Evolutionary conservation across 176 grass and related monocot genomes (phyloP), one percentile per base, ranked within the genome.

Genomic region (Cocos nucifera): DNA sequence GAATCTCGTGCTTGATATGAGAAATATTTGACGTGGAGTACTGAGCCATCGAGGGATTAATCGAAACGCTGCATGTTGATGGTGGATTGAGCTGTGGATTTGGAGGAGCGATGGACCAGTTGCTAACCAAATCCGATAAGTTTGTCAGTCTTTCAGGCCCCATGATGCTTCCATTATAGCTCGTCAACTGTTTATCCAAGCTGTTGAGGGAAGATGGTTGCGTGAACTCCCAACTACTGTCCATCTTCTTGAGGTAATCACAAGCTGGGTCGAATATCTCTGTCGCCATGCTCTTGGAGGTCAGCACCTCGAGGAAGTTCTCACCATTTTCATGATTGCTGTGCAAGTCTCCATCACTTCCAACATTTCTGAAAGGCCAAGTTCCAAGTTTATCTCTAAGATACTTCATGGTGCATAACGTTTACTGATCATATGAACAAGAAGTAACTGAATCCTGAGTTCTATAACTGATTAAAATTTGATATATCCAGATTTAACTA

Each of bases 171-270:
- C 55, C 52, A 59, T 63, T 64, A 14, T 53, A 69, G 56, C 56
- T 74, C 18, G 29, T 65, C 54, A 81, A 50, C 49, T 82, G 73
- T 53, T 86, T 83, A 21, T 82, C 75, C 64, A 81, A 57, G 15
- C 64, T 55, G 23, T 76, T 54, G 2, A 50, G 55, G 12, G 71
- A 51, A 23, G 74, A 58, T 4, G 64, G 59, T 51, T 65, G 51
- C 73, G 35, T 44, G 71, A 79, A 16, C 54, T 49, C 56, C 73
- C 65, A 54, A 22, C 73, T 17, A 57, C 75, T 76, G 70, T 86
- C 90, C 56, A 87, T 81, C 69, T 89, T 95, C 77, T 88, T 96
- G 68, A 96, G 82, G 78, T 90, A 96, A 48, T 96, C 87, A 65
- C 71, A 87, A 20, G 86, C 87, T 18, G 87, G 75, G 17, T 69